Conservation (phyloP, 2,329 filamentous ascomycete genomes). For the Monosporascus sp. region DNA sequence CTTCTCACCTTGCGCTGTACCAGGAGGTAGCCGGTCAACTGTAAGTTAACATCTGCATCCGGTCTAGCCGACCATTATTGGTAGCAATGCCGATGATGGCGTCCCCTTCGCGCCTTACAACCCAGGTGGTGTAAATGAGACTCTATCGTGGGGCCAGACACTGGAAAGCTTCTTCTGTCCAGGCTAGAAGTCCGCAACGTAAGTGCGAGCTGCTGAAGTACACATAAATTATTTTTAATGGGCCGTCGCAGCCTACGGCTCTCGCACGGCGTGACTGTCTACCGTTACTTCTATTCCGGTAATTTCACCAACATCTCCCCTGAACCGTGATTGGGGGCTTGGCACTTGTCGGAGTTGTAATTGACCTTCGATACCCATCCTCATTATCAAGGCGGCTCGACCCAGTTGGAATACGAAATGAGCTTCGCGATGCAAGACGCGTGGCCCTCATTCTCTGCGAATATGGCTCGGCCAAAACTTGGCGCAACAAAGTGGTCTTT, state of each 20-base stretch:
- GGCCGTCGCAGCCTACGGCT: constrained; percentile 19
- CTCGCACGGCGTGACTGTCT: constrained; percentile 24
- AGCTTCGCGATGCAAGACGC: constrained; percentile 24
- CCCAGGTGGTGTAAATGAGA: background rate
- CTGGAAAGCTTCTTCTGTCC: background rate
- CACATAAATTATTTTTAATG: background rate
- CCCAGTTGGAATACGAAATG: constrained; percentile 17
- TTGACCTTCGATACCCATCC: constrained; percentile 35
- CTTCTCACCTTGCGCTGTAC: background rate
- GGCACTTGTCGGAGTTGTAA: constrained; percentile 33
- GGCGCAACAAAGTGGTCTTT: background rate
- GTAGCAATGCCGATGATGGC: background rate
- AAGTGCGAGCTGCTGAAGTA: constrained; percentile 19
- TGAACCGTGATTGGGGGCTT: constrained; percentile 35
- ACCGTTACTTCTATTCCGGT: constrained; percentile 35
- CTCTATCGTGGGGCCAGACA: background rate
- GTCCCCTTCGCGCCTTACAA: background rate
- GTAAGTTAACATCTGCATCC: background rate
- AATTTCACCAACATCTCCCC: constrained; percentile 32
- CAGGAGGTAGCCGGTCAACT: background rate
- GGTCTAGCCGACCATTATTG: background rate
- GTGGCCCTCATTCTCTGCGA: constrained; percentile 18
- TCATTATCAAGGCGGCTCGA: constrained; percentile 7
- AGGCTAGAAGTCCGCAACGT: constrained; percentile 4
- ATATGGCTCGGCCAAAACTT: background rate